phyloP scores from a whole-genome alignment of 805 yeast species.

The Suhomyces sp. region DNA sequence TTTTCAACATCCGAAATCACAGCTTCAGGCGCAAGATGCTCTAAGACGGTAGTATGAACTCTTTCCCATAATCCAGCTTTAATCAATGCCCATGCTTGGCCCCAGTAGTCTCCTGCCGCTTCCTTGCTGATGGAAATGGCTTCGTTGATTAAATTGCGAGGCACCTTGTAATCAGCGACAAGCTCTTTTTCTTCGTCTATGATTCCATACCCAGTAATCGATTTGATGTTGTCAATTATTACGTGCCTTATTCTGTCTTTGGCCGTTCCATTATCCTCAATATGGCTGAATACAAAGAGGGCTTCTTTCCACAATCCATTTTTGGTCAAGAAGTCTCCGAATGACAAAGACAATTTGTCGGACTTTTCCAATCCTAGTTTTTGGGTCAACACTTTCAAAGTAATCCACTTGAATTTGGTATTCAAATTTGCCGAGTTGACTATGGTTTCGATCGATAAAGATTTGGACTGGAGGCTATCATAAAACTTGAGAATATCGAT shows the following conservation, averaged over 20 bases:
- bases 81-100: conserved; percentile 59
- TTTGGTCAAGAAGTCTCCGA: conserved; percentile 49
- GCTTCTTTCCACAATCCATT: conserved; percentile 57
- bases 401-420: conserved; percentile 49
- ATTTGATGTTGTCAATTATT: conserved; percentile 31
- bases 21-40: conserved; percentile 68
- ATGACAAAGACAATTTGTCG: conserved; percentile 28
- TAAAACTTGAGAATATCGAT: conserved; percentile 22
- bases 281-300: conserved; percentile 58
- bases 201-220: conserved; percentile 17
- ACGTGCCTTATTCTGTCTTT: conserved; percentile 37
- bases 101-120: conserved; percentile 47
- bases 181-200: conserved; percentile 34
- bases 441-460: neutral
- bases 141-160: conserved; percentile 46
- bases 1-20: conserved; percentile 47
- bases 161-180: conserved; percentile 43
- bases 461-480: conserved; percentile 5
- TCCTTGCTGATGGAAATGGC: conserved; percentile 60
- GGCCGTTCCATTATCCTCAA: conserved; percentile 47
- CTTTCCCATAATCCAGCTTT: conserved; percentile 56
- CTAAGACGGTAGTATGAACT: conserved; percentile 60
- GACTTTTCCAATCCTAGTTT: conserved; percentile 7
- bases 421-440: conserved; percentile 20
- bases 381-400: conserved; percentile 40